These are phyloP conservation scores for Leishmania gerbilli DNA, from an alignment of 208 protist species.

Conservation along the genomic window DNA sequence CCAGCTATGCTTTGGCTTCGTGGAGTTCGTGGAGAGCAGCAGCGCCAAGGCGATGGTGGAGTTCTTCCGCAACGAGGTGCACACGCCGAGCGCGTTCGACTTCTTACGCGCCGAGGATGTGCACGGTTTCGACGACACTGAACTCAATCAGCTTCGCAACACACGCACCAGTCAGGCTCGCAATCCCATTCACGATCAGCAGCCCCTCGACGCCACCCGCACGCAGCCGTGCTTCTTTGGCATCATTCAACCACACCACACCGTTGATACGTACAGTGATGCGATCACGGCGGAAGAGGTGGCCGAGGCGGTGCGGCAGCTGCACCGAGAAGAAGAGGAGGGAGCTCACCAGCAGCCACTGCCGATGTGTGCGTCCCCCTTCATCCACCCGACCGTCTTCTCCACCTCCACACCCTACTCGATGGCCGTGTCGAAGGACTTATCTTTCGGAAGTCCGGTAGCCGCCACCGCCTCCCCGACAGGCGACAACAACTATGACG, in stretches of 20 bases:
- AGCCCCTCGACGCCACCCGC: slow-evolving; percentile 51
- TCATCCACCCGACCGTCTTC: background rate
- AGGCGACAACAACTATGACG: background rate
- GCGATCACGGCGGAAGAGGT: slow-evolving; percentile 20
- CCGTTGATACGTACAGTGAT: slow-evolving; percentile 23
- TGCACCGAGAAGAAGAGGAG: background rate
- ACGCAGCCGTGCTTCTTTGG: slow-evolving; percentile 25
- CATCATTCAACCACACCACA: slow-evolving; percentile 4
- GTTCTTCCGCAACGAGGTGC: slow-evolving; percentile 78
- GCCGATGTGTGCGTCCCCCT: background rate
- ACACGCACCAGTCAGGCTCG: slow-evolving; percentile 69
- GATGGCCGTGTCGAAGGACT: background rate
- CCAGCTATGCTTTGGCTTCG: slow-evolving; percentile 74
- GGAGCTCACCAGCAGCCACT: slow-evolving; percentile 5
- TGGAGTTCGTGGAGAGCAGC: slow-evolving; percentile 63
- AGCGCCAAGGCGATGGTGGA: slow-evolving; percentile 79
- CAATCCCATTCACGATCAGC: slow-evolving; percentile 79
- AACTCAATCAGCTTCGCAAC: slow-evolving; percentile 46
- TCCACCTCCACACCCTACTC: slow-evolving; percentile 2
- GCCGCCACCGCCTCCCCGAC: background rate
- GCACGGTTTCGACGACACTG: slow-evolving; percentile 25
- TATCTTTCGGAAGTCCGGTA: background rate
- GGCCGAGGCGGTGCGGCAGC: slow-evolving; percentile 5
- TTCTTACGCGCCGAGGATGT: slow-evolving; percentile 38
- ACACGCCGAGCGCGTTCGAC: slow-evolving; percentile 47